Percentiles rank a stretch among this genome's conserved stretches.
These are phyloP conservation scores for Acidiella bohemica DNA, from an alignment of 495 filamentous ascomycete genomes.

Conservation along the genomic window DNA sequence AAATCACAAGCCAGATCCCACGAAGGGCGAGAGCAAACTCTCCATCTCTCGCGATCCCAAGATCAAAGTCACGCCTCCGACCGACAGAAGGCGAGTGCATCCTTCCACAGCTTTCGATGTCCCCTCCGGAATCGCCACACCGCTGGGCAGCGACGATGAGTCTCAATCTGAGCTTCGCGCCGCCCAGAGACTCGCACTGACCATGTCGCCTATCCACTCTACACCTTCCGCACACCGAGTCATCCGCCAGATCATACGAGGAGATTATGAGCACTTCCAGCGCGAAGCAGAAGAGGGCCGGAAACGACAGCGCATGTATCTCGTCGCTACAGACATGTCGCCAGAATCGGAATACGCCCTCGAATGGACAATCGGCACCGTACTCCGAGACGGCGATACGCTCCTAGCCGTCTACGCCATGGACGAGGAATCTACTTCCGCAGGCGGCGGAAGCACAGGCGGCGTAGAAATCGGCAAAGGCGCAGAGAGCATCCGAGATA, in stretches of 20 bases:
- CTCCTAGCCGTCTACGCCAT: conserved; percentile 82
- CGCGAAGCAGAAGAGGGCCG: conserved; percentile 60
- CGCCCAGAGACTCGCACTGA: conserved; percentile 70
- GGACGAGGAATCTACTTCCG: conserved; percentile 50
- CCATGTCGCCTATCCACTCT: conserved; percentile 61
- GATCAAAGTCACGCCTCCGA: conserved; percentile 38
- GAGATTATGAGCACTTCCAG: conserved; percentile 61
- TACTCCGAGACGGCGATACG: conserved; percentile 90
- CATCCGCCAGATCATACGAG: conserved; percentile 77
- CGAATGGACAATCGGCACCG: conserved; percentile 93
- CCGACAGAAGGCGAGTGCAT: conserved; percentile 56
- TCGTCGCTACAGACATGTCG: conserved; percentile 85
- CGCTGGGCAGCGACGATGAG: conserved; percentile 76
- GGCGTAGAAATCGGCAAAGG: conserved; percentile 43
- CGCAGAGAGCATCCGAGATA: conserved; percentile 56
- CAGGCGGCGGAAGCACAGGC: conserved; percentile 36
- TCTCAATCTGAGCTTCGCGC: conserved; percentile 71
- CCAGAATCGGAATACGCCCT: conserved; percentile 87
- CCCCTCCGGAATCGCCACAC: conserved; percentile 54
- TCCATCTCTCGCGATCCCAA: conserved; percentile 48
- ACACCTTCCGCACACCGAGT: conserved; percentile 63
- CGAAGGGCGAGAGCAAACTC: conserved; percentile 45
- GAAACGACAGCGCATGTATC: conserved; percentile 67
- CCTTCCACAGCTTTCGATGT: conserved; percentile 69
- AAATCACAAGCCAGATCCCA: conserved; percentile 68